Conservation (phyloP, 305 asterid species). For the Caryopteris hybrid region DNA sequence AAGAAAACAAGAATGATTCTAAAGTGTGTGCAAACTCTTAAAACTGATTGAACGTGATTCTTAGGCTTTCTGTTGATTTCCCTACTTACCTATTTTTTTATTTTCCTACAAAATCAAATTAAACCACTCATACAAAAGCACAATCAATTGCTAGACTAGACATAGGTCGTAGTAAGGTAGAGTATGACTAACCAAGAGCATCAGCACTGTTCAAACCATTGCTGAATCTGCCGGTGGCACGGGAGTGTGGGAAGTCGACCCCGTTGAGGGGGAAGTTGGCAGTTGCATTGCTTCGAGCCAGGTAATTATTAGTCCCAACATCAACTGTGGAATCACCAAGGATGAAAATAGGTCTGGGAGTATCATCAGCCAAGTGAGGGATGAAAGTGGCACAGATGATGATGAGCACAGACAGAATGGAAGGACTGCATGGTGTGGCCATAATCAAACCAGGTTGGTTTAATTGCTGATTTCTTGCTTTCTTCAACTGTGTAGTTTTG, state of each 20-base stretch:
- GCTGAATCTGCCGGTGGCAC: constrained; percentile 64
- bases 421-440: neutral
- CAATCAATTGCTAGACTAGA: no score
- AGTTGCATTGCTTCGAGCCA: constrained; percentile 16
- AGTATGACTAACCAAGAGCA: constrained; percentile 32
- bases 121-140: no score
- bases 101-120: no score
- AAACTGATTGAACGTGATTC: no score
- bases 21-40: no score
- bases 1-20: no score
- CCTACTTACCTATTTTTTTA: no score
- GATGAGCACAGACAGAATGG: constrained; percentile 5
- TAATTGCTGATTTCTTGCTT: neutral
- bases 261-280: constrained; percentile 53
- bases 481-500: neutral
- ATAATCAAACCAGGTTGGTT: neutral
- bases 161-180: neutral
- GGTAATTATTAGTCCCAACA: constrained; percentile 51
- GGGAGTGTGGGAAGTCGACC: constrained; percentile 39
- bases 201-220: constrained; percentile 60
- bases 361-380: neutral
- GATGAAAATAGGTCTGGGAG: constrained; percentile 28
- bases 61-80: neutral
- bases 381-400: neutral
- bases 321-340: constrained; percentile 68